Conservation (phyloP, 345 rosid species). For the Pugionium cornutum region DNA sequence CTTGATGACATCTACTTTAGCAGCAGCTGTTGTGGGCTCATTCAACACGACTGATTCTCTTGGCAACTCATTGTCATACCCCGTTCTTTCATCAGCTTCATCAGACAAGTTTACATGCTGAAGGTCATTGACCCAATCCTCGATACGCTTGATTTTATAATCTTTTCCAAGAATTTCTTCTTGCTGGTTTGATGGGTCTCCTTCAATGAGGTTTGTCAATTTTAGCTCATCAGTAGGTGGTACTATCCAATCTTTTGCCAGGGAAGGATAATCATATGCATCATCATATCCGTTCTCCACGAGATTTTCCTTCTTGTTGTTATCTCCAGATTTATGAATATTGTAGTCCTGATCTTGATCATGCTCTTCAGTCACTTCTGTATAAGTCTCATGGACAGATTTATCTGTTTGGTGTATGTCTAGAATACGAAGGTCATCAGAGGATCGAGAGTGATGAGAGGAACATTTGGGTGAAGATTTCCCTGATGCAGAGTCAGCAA, state of each 20-base stretch:
- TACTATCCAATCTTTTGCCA: slow-evolving; percentile 69
- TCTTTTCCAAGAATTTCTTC: slow-evolving; percentile 54
- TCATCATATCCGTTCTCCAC: slow-evolving; percentile 52
- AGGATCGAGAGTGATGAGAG: slow-evolving; percentile 54
- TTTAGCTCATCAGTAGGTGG: slow-evolving; percentile 59
- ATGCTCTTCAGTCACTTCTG: slow-evolving; percentile 25
- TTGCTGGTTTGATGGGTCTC: slow-evolving; percentile 48
- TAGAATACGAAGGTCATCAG: slow-evolving; percentile 53
- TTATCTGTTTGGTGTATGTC: slow-evolving; percentile 43
- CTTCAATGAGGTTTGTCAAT: slow-evolving; percentile 41
- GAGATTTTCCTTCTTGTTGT: slow-evolving; percentile 40
- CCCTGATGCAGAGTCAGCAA: slow-evolving; percentile 44
- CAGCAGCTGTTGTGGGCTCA: slow-evolving; percentile 35
- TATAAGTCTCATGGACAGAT: slow-evolving; percentile 43
- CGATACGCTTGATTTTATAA: slow-evolving; percentile 70
- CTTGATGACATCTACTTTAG: slow-evolving; percentile 52
- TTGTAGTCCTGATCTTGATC: slow-evolving; percentile 36
- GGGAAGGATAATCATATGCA: slow-evolving; percentile 54
- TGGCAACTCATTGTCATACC: slow-evolving; percentile 40
- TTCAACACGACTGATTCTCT: slow-evolving; percentile 39
- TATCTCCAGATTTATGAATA: slow-evolving; percentile 37
- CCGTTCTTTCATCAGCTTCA: slow-evolving; percentile 50
- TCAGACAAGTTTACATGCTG: slow-evolving; percentile 60
- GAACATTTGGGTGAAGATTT: slow-evolving; percentile 44
- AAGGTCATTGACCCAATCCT: slow-evolving; percentile 85